Evolutionary conservation across 257 asterid species (phyloP).

Genomic region (Echites panduratus): DNA sequence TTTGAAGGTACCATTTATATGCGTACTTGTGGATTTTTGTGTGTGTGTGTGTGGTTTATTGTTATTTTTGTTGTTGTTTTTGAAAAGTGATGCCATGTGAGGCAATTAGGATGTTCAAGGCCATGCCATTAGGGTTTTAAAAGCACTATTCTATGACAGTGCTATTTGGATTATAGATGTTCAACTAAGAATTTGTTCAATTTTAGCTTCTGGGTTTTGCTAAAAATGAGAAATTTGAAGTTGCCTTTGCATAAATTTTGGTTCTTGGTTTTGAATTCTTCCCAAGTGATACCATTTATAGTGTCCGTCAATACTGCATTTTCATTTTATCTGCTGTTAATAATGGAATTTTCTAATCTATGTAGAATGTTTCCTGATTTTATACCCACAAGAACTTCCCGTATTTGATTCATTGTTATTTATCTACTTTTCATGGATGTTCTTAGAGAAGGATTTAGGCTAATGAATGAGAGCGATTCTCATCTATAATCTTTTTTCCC

Average conservation of each 20-base stretch:
- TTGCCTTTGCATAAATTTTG: conserved; percentile 12
- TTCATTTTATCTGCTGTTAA: background rate
- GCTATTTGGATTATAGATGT: background rate
- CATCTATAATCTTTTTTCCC: background rate
- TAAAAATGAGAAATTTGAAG: conserved; percentile 16
- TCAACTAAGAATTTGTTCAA: background rate
- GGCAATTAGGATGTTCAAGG: background rate
- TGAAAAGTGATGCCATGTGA: background rate
- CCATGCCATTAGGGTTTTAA: too few species aligned
- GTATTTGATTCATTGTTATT: too few species aligned
- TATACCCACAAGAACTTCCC: background rate
- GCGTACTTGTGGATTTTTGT: background rate
- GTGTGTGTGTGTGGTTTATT: background rate
- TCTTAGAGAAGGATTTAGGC: background rate
- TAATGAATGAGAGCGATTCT: background rate
- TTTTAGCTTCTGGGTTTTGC: conserved; percentile 24
- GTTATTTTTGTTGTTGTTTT: background rate
- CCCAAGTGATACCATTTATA: background rate
- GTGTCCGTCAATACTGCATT: background rate
- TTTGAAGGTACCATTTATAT: background rate
- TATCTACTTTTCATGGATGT: background rate
- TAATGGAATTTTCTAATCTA: background rate
- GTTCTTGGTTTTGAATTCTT: conserved; percentile 22
- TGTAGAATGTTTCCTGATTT: background rate
- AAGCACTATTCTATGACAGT: background rate